Percentiles rank a stretch among this genome's conserved stretches.
These are phyloP conservation scores for Triticum urartu DNA, from an alignment of 176 grass and related monocot species.

Conservation along the genomic window DNA sequence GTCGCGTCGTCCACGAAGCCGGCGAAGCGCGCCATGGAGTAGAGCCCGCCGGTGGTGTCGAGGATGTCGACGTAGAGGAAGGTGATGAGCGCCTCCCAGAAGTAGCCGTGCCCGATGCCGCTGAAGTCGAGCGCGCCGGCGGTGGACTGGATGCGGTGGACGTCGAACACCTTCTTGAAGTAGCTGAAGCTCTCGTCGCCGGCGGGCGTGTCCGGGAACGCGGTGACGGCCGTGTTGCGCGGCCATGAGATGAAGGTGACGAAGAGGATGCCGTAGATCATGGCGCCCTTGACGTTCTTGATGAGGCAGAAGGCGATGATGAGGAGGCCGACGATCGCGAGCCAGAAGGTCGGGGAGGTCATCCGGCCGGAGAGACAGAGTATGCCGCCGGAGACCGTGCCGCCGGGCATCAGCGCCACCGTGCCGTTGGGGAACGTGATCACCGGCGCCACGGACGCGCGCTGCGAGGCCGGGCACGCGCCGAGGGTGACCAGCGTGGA, in stretches of 20 bases:
- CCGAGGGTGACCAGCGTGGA: constrained; percentile 71
- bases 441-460: constrained; percentile 60
- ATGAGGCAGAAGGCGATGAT: constrained; percentile 81
- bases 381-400: constrained; percentile 46
- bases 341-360: constrained; percentile 78
- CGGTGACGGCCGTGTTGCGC: constrained; percentile 60
- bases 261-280: constrained; percentile 83
- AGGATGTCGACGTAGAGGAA: constrained; percentile 90
- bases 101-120: constrained; percentile 35
- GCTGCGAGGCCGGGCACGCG: constrained; percentile 62
- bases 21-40: constrained; percentile 82
- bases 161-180: constrained; percentile 76
- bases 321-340: constrained; percentile 62
- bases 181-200: constrained; percentile 60
- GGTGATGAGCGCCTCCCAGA: constrained; percentile 86
- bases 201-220: constrained; percentile 54
- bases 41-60: constrained; percentile 75
- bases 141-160: constrained; percentile 60
- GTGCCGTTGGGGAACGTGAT: constrained; percentile 64
- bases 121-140: constrained; percentile 68
- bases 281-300: constrained; percentile 66
- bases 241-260: constrained; percentile 78
- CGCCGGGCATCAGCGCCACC: constrained; percentile 57
- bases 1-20: constrained; percentile 69
- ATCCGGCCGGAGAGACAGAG: constrained; percentile 70